A percentile compares a stretch with the other conserved stretches of the same genome.
Conservation (phyloP, 108 stramenopile genomes). For the Bacterosira constricta region DNA sequence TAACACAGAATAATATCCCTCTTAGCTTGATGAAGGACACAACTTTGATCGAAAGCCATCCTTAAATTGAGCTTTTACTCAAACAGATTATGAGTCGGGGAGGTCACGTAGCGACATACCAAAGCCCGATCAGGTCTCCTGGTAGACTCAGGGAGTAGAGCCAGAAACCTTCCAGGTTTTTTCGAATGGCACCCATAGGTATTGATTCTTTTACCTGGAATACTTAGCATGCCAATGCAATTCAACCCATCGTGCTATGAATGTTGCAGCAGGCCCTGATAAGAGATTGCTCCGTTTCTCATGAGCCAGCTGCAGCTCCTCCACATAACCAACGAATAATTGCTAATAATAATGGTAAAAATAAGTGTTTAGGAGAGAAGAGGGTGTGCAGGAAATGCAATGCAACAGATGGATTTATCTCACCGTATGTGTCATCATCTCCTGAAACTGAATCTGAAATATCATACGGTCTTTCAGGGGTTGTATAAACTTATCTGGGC, state of each 20-base stretch:
- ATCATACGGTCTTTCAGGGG: conserved; percentile 53
- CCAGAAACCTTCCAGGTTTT: too few relatives aligned
- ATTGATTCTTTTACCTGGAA: background rate
- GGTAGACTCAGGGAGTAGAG: too few relatives aligned
- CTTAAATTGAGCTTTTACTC: too few relatives aligned
- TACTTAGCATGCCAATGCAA: conserved; percentile 25
- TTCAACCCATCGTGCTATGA: conserved; percentile 42
- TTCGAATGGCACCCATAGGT: too few relatives aligned
- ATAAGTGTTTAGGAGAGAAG: background rate
- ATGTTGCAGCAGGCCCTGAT: conserved; percentile 28
- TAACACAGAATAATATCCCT: too few relatives aligned
- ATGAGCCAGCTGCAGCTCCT: conserved; percentile 34
- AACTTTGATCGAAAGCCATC: too few relatives aligned
- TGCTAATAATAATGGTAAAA: conserved; percentile 6
- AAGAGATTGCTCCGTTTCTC: conserved; percentile 34
- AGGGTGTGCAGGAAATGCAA: background rate
- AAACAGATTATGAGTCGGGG: too few relatives aligned
- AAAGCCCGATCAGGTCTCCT: too few relatives aligned
- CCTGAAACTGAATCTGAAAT: conserved; percentile 55
- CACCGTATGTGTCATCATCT: conserved; percentile 56
- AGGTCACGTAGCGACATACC: too few relatives aligned
- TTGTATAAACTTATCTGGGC: conserved; percentile 51
- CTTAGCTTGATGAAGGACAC: too few relatives aligned
- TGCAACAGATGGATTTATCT: background rate
- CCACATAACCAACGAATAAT: conserved; percentile 50